Evolutionary conservation across 768 basidiomycete genomes (phyloP).

Genomic region (Tulasnella sp.): DNA sequence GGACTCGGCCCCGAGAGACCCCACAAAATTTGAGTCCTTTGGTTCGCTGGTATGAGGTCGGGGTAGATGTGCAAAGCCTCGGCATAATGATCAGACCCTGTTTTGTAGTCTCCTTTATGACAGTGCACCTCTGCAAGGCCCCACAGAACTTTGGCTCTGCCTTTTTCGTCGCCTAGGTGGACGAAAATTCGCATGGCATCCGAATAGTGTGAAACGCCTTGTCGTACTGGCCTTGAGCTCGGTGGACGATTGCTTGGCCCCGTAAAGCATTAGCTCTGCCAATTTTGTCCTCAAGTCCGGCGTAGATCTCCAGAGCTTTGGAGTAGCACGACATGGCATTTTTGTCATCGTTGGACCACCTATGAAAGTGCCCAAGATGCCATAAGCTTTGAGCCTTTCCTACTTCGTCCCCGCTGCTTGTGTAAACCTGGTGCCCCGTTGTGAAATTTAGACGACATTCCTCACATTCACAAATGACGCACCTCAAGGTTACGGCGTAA

Average conservation of each 20-base stretch:
- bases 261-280: not conserved
- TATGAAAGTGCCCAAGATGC: not conserved
- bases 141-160: not conserved
- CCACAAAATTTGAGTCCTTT: not conserved
- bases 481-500: not conserved
- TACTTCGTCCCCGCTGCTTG: not conserved
- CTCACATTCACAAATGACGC: not conserved
- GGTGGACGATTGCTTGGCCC: not conserved
- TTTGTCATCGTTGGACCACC: not conserved
- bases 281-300: not conserved
- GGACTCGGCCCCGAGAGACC: not conserved
- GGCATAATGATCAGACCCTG: not conserved
- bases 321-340: not conserved
- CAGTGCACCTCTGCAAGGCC: not conserved
- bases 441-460: too few relatives aligned
- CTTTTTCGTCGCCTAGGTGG: not conserved
- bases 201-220: not conserved
- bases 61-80: not conserved
- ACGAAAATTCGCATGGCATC: not conserved
- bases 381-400: not conserved
- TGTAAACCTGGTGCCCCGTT: not conserved
- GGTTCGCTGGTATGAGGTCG: not conserved
- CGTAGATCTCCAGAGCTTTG: not conserved
- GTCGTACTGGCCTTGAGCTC: not conserved
- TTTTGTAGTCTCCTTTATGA: not conserved